Base-by-base conservation (phyloP, 1,284 basidiomycete genomes). In the Ustilago bromivora region DNA sequence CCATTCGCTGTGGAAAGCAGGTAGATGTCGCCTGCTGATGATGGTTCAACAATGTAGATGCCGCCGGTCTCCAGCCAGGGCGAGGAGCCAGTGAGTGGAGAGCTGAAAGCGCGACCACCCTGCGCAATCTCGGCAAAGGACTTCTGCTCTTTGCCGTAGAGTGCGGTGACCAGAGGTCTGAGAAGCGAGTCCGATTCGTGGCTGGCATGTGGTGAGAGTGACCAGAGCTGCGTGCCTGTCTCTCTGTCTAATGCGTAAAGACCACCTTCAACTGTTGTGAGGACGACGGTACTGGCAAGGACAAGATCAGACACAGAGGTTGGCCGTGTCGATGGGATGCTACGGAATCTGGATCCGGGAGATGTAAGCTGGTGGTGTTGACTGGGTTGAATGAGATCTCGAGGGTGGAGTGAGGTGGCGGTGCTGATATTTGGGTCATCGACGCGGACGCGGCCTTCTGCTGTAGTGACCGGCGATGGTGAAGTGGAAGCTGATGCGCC, bases 201-300 rank as follows among this genome's bases (percentile, higher is more conserved):
- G 43, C 67, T 70, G 35, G 65, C 32, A 12, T 71, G 65, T 4
- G 74, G 69, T 11, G 78, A 67, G 19, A 85, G 59, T 4, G 71
- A 65, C 84, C 84, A 85, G 23, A 82, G 71, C 53, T 60, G 66
- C 6, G 60, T 65, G 31, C 95, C 95, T 0, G 91, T 91, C 0
- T 91, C 90, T 66, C 95, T 89, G 84, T 94, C 93, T 71, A 96
- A 88, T 0, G 93, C 94, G 87, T 95, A 93, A 54, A 96, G 91
- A 70, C 91, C 92, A 31, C 94, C 95, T 86, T 96, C 95, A n/a
- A 96, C 90, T 9, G 93, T 93, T 4, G 94, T 92, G 13, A 94
- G 90, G 12, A 96, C 89, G 54, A 94, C 91, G 52, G 93, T 90
- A 82, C 94, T 92, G 72, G 93, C 87, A 5, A 94, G 88, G 36